Conservation (phyloP, 192 early-diverging fungal species). For the Coemansia sp. region DNA sequence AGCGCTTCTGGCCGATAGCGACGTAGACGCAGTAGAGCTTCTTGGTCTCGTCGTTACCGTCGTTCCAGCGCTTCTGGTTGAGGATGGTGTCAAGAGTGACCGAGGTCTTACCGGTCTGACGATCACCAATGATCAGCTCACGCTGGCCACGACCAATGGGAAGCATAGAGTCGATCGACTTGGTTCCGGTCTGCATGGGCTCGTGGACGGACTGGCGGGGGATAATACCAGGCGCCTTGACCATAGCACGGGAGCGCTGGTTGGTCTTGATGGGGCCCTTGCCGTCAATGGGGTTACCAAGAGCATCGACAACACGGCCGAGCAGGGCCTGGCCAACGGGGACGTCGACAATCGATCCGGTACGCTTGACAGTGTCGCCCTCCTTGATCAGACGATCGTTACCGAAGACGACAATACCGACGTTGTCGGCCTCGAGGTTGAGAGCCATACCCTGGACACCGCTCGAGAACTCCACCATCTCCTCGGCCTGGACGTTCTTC, state of each 20-base stretch:
- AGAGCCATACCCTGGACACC: constrained; percentile 99
- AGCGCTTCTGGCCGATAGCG: constrained; percentile 98
- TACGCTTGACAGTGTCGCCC: constrained; percentile 99
- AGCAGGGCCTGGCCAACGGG: constrained; percentile 92
- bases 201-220: constrained; percentile 98
- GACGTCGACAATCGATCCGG: constrained; percentile 97
- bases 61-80: constrained; percentile 99
- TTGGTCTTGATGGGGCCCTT: constrained; percentile 93
- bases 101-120: constrained; percentile 99
- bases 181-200: constrained; percentile 99
- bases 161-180: constrained; percentile 99
- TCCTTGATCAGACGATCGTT: constrained; percentile 99
- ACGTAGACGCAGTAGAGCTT: constrained; percentile 99
- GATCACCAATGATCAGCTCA: constrained; percentile 99
- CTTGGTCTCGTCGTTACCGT: constrained; percentile 90
- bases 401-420: constrained; percentile 99
- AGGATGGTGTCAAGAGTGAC: constrained; percentile 98
- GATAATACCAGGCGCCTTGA: constrained; percentile 99
- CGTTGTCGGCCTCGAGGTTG: constrained; percentile 99
- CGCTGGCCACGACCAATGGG: constrained; percentile 99
- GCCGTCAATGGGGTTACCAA: constrained; percentile 99
- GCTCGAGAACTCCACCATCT: constrained; percentile 99
- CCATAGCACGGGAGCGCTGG: constrained; percentile 90
- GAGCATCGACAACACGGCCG: constrained; percentile 98
- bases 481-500: constrained; percentile 98